Percentiles rank a stretch among this genome's conserved stretches.
Evolutionary conservation across 2,329 filamentous ascomycete species (phyloP).

Genomic region (Calonectria pseudoreteaudii): DNA sequence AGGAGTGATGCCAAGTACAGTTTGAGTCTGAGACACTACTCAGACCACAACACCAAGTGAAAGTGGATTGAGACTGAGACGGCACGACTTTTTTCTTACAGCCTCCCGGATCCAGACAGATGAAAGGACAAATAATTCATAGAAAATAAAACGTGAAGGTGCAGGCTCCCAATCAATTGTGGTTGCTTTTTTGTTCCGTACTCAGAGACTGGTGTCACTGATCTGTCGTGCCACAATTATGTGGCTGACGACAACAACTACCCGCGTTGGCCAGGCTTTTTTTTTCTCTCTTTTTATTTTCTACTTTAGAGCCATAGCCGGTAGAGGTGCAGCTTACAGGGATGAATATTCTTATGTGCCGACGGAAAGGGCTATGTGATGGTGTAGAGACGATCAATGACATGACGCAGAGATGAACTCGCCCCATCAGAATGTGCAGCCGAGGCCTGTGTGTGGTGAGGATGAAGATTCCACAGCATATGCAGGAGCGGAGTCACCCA

Average conservation of each 20-base stretch:
- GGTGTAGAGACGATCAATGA: slow-evolving; percentile 1
- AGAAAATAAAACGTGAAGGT: not conserved
- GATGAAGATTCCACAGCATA: slow-evolving; percentile 13
- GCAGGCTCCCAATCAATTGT: not conserved
- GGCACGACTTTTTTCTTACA: not conserved
- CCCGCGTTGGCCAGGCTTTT: not conserved
- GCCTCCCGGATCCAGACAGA: not conserved
- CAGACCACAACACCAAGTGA: slow-evolving; percentile 12
- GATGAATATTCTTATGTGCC: not conserved
- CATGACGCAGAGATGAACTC: slow-evolving; percentile 10
- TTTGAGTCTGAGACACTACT: slow-evolving; percentile 25
- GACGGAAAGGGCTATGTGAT: slow-evolving; percentile 1
- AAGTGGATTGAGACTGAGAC: not conserved
- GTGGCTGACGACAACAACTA: not conserved
- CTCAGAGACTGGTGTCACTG: too few relatives aligned
- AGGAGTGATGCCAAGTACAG: not conserved
- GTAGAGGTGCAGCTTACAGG: not conserved
- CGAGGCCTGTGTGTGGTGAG: not conserved
- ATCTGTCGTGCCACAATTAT: not conserved
- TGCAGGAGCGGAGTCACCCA: slow-evolving; percentile 23
- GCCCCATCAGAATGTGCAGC: not conserved
- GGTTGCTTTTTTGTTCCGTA: not conserved
- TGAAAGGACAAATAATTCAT: not conserved
- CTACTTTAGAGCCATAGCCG: too few relatives aligned
- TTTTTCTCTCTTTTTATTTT: too few relatives aligned